Evolutionary conservation across 2,329 filamentous ascomycete species (phyloP).

Genomic region (Penicillium sp.): DNA sequence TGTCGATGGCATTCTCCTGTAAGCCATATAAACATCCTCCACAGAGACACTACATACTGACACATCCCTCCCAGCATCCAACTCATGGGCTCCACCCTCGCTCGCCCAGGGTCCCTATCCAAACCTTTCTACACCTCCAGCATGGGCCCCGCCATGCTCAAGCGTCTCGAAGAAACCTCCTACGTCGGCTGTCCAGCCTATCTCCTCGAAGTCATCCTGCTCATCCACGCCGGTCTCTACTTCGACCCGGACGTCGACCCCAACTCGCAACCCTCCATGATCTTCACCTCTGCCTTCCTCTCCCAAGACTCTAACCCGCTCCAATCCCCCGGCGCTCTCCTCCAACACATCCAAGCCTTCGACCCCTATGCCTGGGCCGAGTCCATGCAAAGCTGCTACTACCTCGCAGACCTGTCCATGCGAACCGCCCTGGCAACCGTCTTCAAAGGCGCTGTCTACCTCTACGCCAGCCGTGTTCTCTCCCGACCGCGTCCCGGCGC

Average conservation of each 20-base stretch:
- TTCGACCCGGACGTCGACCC: slow-evolving; percentile 27
- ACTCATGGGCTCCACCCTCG: slow-evolving; percentile 38
- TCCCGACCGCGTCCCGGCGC: too few relatives aligned
- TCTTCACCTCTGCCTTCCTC: too few relatives aligned
- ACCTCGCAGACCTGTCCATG: slow-evolving; percentile 41
- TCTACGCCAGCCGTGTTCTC: slow-evolving; percentile 35
- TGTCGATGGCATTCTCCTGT: too few relatives aligned
- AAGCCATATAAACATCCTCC: too few relatives aligned
- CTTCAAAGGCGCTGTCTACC: slow-evolving; percentile 35
- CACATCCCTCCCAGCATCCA: too few relatives aligned
- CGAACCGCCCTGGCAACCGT: slow-evolving; percentile 42
- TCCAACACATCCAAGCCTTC: slow-evolving; percentile 35
- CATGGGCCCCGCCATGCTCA: slow-evolving; percentile 30
- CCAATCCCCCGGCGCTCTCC: too few relatives aligned
- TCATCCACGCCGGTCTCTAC: slow-evolving; percentile 33
- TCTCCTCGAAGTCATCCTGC: slow-evolving; percentile 35
- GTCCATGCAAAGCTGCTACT: slow-evolving; percentile 33
- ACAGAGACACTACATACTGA: too few relatives aligned
- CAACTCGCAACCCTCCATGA: too few relatives aligned
- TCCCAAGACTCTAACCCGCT: too few relatives aligned
- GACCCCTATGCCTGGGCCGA: slow-evolving; percentile 32
- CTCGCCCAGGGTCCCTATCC: slow-evolving; percentile 32
- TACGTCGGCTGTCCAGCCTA: slow-evolving; percentile 38
- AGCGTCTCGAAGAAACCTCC: slow-evolving; percentile 33
- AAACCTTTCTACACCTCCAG: slow-evolving; percentile 32